These are phyloP conservation scores for Sclerotinia spermophila DNA, from an alignment of 2,329 filamentous ascomycete species.

Conservation along the genomic window DNA sequence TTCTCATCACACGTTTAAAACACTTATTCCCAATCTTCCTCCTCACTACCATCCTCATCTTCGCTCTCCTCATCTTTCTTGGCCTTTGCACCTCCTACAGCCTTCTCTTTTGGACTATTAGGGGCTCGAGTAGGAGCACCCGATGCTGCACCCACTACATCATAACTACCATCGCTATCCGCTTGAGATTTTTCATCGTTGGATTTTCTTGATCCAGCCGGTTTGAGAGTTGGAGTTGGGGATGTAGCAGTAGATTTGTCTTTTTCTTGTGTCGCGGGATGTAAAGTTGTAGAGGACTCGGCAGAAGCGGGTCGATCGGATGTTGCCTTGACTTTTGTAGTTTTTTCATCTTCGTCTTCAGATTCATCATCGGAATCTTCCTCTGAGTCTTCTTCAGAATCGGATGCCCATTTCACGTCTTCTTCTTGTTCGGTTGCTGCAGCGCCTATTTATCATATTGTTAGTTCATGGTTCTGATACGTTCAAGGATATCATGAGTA, in stretches of 20 bases:
- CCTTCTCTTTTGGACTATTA: constrained; percentile 56
- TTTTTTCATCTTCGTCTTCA: not conserved
- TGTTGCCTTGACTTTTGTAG: constrained; percentile 26
- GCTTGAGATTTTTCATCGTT: constrained; percentile 87
- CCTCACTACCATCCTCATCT: constrained; percentile 62
- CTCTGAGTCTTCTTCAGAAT: constrained; percentile 63
- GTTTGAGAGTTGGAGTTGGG: constrained; percentile 48
- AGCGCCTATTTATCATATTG: constrained; percentile 36
- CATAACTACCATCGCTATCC: constrained; percentile 94
- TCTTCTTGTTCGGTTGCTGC: constrained; percentile 62
- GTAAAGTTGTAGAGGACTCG: constrained; percentile 58
- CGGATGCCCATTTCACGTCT: constrained; percentile 63
- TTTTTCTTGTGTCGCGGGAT: constrained; percentile 45
- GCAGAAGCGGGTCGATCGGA: constrained; percentile 44
- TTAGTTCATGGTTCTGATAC: not conserved
- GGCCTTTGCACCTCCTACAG: constrained; percentile 58
- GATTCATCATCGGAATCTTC: constrained; percentile 3
- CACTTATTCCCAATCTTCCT: constrained; percentile 71
- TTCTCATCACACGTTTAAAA: not conserved
- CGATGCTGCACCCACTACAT: constrained; percentile 77
- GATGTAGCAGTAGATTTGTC: constrained; percentile 24
- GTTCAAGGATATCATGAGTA: not conserved
- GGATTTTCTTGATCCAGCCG: constrained; percentile 65
- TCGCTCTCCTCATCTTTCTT: constrained; percentile 43
- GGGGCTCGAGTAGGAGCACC: constrained; percentile 76